A percentile compares a stretch with the other conserved stretches of the same genome.
phyloP scores from a whole-genome alignment of 2,329 filamentous ascomycete species.

The Colletotrichum tofieldiae region DNA sequence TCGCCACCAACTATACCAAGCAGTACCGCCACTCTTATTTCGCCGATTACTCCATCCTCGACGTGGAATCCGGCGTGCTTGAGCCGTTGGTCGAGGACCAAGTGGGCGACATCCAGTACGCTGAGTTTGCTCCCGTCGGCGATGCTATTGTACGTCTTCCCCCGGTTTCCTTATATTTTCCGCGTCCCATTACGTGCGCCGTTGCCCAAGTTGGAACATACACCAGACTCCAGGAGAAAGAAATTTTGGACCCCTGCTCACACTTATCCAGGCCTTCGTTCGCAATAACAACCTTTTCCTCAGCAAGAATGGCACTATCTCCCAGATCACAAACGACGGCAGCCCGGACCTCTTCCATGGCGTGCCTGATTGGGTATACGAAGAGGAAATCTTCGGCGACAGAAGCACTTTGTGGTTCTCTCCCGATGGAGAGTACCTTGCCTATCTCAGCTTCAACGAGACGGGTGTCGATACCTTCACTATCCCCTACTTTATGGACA shows the following conservation, averaged over 20 bases:
- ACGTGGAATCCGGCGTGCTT: constrained; percentile 70
- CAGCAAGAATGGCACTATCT: constrained; percentile 67
- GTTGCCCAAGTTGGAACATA: neutral
- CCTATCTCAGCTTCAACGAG: constrained; percentile 92
- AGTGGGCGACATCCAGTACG: constrained; percentile 77
- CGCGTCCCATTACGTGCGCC: neutral
- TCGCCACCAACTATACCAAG: constrained; percentile 77
- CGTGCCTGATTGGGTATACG: constrained; percentile 88
- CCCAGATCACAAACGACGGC: constrained; percentile 73
- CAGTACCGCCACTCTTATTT: constrained; percentile 79
- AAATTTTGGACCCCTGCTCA: neutral
- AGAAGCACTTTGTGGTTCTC: constrained; percentile 97
- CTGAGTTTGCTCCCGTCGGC: constrained; percentile 71
- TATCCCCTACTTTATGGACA: constrained; percentile 77
- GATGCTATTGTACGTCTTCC: constrained; percentile 60
- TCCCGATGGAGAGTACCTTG: constrained; percentile 87
- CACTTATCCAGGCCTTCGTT: constrained; percentile 67
- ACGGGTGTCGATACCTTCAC: constrained; percentile 78
- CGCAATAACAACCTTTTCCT: constrained; percentile 77
- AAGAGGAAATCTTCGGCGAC: constrained; percentile 76
- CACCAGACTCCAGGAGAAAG: neutral
- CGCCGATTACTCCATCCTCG: constrained; percentile 76
- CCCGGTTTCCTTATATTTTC: too few species aligned
- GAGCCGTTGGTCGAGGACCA: constrained; percentile 72
- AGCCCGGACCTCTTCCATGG: constrained; percentile 75